These are phyloP conservation scores for Stephania yunnanensis DNA, from an alignment of 164 flowering plant species.

Conservation along the genomic window DNA sequence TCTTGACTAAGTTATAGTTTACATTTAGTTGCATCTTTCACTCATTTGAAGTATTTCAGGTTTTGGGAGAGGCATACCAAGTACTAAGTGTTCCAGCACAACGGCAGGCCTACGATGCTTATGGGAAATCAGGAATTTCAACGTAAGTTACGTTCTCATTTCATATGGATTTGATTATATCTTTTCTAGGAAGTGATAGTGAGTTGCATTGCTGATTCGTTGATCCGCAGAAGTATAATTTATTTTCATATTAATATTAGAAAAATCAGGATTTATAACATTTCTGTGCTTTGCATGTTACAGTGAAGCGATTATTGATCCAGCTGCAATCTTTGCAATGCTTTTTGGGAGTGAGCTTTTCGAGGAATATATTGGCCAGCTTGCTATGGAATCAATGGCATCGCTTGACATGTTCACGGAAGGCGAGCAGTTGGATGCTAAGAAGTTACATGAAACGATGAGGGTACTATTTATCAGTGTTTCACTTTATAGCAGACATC, in stretches of 20 bases:
- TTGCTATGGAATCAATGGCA: constrained; percentile 99
- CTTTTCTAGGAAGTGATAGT: neutral
- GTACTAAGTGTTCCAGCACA: constrained; percentile 87
- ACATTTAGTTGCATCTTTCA: neutral
- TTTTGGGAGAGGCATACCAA: constrained; percentile 95
- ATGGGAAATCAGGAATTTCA: constrained; percentile 94
- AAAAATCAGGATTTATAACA: neutral
- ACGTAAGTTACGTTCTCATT: constrained; percentile 42
- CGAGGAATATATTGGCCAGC: constrained; percentile 98
- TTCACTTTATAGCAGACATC: neutral
- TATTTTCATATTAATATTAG: neutral
- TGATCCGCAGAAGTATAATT: neutral
- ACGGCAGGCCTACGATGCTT: constrained; percentile 81
- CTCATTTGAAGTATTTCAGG: constrained; percentile 35
- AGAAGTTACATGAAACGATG: constrained; percentile 92
- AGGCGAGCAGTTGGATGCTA: constrained; percentile 78
- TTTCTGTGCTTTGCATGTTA: constrained; percentile 5
- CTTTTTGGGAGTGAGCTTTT: constrained; percentile 99
- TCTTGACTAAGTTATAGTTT: neutral
- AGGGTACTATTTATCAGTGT: constrained; percentile 38
- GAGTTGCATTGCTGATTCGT: neutral
- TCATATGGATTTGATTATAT: constrained; percentile 6
- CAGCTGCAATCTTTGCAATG: constrained; percentile 99
- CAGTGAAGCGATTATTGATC: constrained; percentile 93
- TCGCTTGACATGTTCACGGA: constrained; percentile 86